These are phyloP conservation scores for Lunasporangiospora selenospora DNA, from an alignment of 192 early-diverging fungal species.

Conservation along the genomic window DNA sequence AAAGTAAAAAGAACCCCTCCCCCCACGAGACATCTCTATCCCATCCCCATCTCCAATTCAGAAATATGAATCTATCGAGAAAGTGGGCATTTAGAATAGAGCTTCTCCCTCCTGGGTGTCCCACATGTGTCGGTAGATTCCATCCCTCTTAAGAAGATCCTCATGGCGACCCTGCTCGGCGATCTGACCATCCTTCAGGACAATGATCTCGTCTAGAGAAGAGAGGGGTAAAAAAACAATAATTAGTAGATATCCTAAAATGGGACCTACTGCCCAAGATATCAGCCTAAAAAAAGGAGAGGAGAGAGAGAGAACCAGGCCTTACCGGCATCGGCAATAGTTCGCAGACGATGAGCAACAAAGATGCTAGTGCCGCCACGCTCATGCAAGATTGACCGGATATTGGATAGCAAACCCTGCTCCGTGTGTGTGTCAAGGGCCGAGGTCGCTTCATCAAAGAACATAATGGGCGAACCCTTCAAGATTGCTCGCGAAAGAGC, in stretches of 20 bases:
- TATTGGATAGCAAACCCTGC: constrained; percentile 83
- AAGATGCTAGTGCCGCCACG: constrained; percentile 85
- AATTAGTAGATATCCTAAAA: neutral
- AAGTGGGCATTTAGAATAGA: constrained; percentile 29
- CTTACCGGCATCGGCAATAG: constrained; percentile 83
- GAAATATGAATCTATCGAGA: too few species aligned
- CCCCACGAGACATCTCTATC: too few species aligned
- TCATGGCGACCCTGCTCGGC: constrained; percentile 89
- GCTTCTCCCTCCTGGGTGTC: constrained; percentile 64
- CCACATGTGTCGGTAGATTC: constrained; percentile 94
- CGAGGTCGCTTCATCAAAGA: constrained; percentile 94
- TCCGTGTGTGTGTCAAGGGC: constrained; percentile 90
- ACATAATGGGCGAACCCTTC: constrained; percentile 87
- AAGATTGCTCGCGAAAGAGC: constrained; percentile 93
- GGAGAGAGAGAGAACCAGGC: neutral
- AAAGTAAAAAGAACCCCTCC: too few species aligned
- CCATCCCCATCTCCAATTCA: too few species aligned
- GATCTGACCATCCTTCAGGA: constrained; percentile 85
- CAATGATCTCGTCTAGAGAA: constrained; percentile 85
- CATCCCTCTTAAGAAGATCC: constrained; percentile 68
- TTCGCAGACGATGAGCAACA: constrained; percentile 93
- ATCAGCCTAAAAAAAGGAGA: constrained; percentile 2
- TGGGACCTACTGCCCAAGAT: neutral
- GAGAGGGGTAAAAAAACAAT: constrained; percentile 1
- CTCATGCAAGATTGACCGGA: constrained; percentile 80